Evolutionary conservation across 192 early-diverging fungal species (phyloP).

Genomic region (Entomortierella chlamydospora): DNA sequence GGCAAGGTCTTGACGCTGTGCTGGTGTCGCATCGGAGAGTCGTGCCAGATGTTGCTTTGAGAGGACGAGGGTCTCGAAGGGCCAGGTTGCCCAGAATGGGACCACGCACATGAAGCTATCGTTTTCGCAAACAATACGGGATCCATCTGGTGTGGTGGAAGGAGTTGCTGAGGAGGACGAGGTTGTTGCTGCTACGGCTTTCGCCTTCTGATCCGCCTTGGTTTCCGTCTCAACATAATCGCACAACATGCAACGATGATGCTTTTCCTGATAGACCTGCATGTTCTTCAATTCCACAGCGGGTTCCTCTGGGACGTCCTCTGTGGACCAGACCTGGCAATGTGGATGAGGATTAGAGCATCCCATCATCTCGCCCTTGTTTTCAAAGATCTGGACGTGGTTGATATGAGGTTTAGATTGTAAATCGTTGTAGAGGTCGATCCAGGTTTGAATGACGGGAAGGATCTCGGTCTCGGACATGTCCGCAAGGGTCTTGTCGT

Average conservation of each 20-base stretch:
- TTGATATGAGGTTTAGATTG: constrained; percentile 64
- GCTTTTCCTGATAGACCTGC: constrained; percentile 65
- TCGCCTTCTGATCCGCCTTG: constrained; percentile 11
- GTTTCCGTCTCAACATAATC: constrained; percentile 78
- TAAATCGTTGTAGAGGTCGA: constrained; percentile 68
- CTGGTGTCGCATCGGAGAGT: constrained; percentile 61
- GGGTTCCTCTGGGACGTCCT: constrained; percentile 85
- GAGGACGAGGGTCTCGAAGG: constrained; percentile 92
- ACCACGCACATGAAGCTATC: constrained; percentile 84
- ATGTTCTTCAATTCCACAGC: constrained; percentile 76
- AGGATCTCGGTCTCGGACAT: constrained; percentile 77
- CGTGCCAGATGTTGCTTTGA: constrained; percentile 70
- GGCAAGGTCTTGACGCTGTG: constrained; percentile 76
- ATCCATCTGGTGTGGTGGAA: constrained; percentile 48
- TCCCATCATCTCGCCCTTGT: constrained; percentile 97
- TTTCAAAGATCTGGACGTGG: constrained; percentile 97
- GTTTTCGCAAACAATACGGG: constrained; percentile 85
- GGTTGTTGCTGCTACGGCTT: not conserved
- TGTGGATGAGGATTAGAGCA: constrained; percentile 99
- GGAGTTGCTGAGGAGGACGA: constrained; percentile 1
- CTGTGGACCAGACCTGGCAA: constrained; percentile 93
- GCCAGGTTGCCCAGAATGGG: constrained; percentile 98
- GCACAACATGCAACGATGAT: constrained; percentile 81
- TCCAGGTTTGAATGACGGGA: constrained; percentile 81
- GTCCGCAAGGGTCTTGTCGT: constrained; percentile 90